phyloP scores from a whole-genome alignment of 148 eudicot genomes.

The Rhododendron ferrugineum region DNA sequence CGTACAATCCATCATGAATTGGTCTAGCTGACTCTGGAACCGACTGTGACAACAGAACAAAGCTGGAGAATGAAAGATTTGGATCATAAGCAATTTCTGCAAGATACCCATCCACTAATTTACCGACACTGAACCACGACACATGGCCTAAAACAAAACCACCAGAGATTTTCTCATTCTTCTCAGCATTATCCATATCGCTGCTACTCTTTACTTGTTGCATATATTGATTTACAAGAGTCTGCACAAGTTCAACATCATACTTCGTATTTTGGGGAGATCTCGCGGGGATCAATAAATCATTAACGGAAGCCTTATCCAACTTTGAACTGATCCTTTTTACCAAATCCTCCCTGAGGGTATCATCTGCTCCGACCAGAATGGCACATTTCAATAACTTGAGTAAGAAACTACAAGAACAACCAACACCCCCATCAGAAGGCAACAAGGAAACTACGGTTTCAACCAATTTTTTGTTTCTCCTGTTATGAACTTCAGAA shows the following conservation, averaged over 20 bases:
- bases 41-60: constrained; percentile 42
- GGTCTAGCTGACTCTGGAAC: constrained; percentile 73
- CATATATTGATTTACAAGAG: constrained; percentile 51
- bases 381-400: constrained; percentile 67
- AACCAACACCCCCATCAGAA: constrained; percentile 43
- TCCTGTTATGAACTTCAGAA: constrained; percentile 46
- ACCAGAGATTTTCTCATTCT: constrained; percentile 19
- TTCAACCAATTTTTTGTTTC: constrained; percentile 63
- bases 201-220: constrained; percentile 30
- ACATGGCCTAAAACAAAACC: constrained; percentile 31
- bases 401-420: constrained; percentile 88
- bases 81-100: constrained; percentile 62
- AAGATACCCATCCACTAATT: constrained; percentile 65
- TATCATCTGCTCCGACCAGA: constrained; percentile 57
- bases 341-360: constrained; percentile 51
- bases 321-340: constrained; percentile 48
- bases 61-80: constrained; percentile 39
- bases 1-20: constrained; percentile 70
- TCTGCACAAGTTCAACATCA: constrained; percentile 63
- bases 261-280: constrained; percentile 51
- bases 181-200: constrained; percentile 27
- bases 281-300: constrained; percentile 59
- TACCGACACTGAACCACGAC: constrained; percentile 55
- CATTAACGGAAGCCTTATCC: constrained; percentile 67
- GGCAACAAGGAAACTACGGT: constrained; percentile 66